A percentile compares a stretch with the other conserved stretches of the same genome.
phyloP scores from a whole-genome alignment of 306 rosid genomes.

The Vigna reflexopilosa region DNA sequence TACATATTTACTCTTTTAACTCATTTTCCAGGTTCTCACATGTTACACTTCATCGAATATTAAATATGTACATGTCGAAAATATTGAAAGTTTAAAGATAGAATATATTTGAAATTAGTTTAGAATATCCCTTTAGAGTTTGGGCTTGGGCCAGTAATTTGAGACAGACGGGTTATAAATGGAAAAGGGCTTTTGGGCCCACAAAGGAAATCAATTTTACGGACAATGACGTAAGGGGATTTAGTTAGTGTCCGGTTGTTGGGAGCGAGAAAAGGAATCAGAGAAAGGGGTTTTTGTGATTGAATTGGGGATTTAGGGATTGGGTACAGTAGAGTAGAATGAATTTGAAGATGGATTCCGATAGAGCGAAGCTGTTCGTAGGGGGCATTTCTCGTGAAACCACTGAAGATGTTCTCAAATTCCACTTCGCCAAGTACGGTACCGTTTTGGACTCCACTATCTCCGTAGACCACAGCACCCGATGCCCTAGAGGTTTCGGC shows the following conservation, averaged over 20 bases:
- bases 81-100: too few species aligned
- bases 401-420: slow-evolving; percentile 53
- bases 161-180: not conserved
- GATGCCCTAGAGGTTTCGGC: slow-evolving; percentile 79
- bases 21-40: too few species aligned
- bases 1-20: too few species aligned
- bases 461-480: slow-evolving; percentile 58
- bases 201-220: not conserved
- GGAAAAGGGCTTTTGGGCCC: slow-evolving; percentile 6
- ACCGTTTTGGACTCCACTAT: slow-evolving; percentile 57
- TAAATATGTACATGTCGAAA: too few species aligned
- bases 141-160: slow-evolving; percentile 30
- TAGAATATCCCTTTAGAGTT: not conserved
- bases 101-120: too few species aligned
- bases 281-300: slow-evolving; percentile 45
- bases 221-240: not conserved
- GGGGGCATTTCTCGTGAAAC: slow-evolving; percentile 78
- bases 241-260: not conserved
- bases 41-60: too few species aligned
- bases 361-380: slow-evolving; percentile 62
- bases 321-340: slow-evolving; percentile 28
- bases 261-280: not conserved
- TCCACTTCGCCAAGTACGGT: slow-evolving; percentile 62
- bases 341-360: slow-evolving; percentile 59
- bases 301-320: slow-evolving; percentile 61